These are phyloP conservation scores for Moesziomyces sp. DNA, from an alignment of 1,284 basidiomycete genomes.

Conservation along the genomic window DNA sequence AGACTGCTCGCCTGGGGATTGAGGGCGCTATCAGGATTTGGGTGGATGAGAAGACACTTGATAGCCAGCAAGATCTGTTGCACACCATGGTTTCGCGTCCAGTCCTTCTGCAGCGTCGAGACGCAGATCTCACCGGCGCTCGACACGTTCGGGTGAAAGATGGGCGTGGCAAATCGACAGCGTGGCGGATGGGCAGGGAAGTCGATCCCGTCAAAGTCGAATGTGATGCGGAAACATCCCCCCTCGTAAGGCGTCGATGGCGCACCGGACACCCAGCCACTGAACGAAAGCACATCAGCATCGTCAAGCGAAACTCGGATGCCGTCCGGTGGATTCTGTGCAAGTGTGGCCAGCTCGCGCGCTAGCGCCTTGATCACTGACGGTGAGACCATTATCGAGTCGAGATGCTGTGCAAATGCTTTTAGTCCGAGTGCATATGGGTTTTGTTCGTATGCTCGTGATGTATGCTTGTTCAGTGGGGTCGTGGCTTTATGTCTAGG, in stretches of 20 bases:
- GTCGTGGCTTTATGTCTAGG: neutral
- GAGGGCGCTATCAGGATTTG: conserved; percentile 92
- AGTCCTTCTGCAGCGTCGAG: conserved; percentile 95
- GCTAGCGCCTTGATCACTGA: conserved; percentile 28
- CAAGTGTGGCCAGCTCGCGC: conserved; percentile 29
- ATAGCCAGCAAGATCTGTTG: conserved; percentile 84
- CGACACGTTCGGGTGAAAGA: conserved; percentile 96
- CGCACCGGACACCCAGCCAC: conserved; percentile 65
- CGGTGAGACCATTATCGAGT: conserved; percentile 32
- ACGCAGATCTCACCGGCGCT: conserved; percentile 92
- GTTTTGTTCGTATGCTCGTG: too few relatives aligned
- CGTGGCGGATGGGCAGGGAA: conserved; percentile 43
- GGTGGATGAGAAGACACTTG: conserved; percentile 93
- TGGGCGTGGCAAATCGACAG: conserved; percentile 69
- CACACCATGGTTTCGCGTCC: conserved; percentile 91
- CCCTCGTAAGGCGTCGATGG: conserved; percentile 86
- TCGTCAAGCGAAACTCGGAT: conserved; percentile 41
- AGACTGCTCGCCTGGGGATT: conserved; percentile 94
- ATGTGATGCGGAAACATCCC: conserved; percentile 44
- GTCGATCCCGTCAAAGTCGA: conserved; percentile 41
- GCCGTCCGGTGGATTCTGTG: conserved; percentile 18
- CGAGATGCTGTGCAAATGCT: neutral
- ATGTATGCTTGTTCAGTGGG: too few relatives aligned
- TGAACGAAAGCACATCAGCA: conserved; percentile 39
- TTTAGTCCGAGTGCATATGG: too few relatives aligned